phyloP scores from a whole-genome alignment of 2,329 filamentous ascomycete species.

The Fusarium liriodendri region DNA sequence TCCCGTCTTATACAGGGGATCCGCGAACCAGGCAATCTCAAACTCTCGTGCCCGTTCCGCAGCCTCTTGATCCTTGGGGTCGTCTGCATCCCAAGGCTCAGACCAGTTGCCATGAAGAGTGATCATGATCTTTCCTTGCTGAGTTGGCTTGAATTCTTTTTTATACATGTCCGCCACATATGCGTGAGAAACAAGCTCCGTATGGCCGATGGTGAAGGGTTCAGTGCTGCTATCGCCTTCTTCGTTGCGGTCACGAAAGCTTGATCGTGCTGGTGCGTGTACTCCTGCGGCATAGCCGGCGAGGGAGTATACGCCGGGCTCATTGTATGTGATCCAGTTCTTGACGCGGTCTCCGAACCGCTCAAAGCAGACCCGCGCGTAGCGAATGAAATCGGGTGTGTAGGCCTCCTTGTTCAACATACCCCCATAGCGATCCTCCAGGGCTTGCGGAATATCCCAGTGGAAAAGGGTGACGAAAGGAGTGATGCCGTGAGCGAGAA shows the following conservation, averaged over 20 bases:
- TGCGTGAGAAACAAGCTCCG: constrained; percentile 53
- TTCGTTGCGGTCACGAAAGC: constrained; percentile 36
- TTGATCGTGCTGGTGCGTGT: constrained; percentile 32
- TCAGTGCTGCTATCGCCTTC: constrained; percentile 44
- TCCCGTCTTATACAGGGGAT: constrained; percentile 51
- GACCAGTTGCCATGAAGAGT: constrained; percentile 56
- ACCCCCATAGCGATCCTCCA: constrained; percentile 38
- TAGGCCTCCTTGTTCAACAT: constrained; percentile 35
- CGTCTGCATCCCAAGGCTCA: constrained; percentile 52
- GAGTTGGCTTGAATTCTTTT: constrained; percentile 50
- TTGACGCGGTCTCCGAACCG: constrained; percentile 37
- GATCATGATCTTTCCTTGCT: constrained; percentile 54
- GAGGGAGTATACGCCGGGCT: constrained; percentile 32
- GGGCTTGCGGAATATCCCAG: constrained; percentile 67
- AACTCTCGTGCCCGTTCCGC: constrained; percentile 55
- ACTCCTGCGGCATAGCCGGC: constrained; percentile 37
- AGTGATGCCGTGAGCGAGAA: constrained; percentile 63
- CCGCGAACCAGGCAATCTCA: constrained; percentile 56
- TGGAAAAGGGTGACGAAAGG: constrained; percentile 73
- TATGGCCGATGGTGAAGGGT: constrained; percentile 54
- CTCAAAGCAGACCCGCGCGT: constrained; percentile 39
- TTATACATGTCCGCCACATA: constrained; percentile 53
- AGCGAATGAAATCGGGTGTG: constrained; percentile 37
- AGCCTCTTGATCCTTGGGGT: constrained; percentile 50
- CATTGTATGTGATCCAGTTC: constrained; percentile 41